A percentile compares a stretch with the other conserved stretches of the same genome.
Conservation (phyloP, 345 rosid genomes). For the Salix exigua region DNA sequence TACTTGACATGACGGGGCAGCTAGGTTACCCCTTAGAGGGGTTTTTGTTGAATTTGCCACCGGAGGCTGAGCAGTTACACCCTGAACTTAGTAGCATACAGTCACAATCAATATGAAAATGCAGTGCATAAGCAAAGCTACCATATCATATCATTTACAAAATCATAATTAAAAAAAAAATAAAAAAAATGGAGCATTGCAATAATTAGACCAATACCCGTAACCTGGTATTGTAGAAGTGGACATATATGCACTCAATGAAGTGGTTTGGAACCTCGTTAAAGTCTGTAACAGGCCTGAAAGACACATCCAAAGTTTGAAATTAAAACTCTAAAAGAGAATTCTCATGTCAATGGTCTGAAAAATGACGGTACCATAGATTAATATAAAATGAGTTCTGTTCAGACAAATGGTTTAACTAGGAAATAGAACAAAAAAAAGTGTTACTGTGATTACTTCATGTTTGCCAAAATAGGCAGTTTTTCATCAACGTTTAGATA, state of each 20-base stretch:
- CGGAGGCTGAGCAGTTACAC: slow-evolving; percentile 47
- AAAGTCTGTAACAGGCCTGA: slow-evolving; percentile 84
- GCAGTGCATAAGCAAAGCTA: neutral
- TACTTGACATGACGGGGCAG: slow-evolving; percentile 56
- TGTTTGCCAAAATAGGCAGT: neutral
- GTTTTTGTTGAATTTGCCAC: slow-evolving; percentile 47
- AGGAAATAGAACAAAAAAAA: neutral
- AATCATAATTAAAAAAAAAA: neutral
- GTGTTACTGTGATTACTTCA: neutral
- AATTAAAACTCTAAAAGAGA: slow-evolving; percentile 9
- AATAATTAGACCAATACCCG: slow-evolving; percentile 49
- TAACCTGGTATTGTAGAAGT: slow-evolving; percentile 62
- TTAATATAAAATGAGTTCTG: neutral
- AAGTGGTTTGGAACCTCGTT: slow-evolving; percentile 83
- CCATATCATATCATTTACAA: neutral
- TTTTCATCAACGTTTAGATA: neutral
- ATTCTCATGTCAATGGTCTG: neutral
- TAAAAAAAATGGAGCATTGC: slow-evolving; percentile 5
- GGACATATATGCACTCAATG: slow-evolving; percentile 84
- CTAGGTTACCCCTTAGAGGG: slow-evolving; percentile 45
- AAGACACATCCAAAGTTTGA: slow-evolving; percentile 16
- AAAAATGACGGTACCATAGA: neutral
- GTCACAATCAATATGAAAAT: slow-evolving; percentile 5
- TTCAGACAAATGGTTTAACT: neutral
- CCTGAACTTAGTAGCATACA: slow-evolving; percentile 33